Evolutionary conservation across 2,329 filamentous ascomycete genomes (phyloP).

Genomic region (Trichoderma gracile): DNA sequence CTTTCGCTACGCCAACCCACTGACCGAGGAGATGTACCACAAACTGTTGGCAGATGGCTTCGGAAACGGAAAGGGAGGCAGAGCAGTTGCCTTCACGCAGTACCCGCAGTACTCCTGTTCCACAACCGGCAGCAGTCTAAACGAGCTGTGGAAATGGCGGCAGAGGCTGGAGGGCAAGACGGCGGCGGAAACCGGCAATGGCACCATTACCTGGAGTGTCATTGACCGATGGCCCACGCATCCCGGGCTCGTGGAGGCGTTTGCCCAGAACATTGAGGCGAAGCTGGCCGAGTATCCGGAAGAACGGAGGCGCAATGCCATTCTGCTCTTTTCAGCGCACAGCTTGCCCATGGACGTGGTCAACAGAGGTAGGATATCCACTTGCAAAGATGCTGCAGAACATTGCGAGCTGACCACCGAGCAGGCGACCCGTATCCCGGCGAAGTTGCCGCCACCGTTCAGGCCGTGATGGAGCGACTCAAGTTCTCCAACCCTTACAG

Average conservation of each 20-base stretch:
- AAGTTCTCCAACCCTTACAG: slow-evolving; percentile 88
- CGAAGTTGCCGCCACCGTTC: slow-evolving; percentile 92
- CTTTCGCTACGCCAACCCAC: slow-evolving; percentile 88
- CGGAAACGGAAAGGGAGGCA: slow-evolving; percentile 82
- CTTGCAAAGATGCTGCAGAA: slow-evolving; percentile 35
- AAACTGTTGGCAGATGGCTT: slow-evolving; percentile 85
- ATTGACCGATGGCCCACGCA: slow-evolving; percentile 98
- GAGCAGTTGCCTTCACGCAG: slow-evolving; percentile 95
- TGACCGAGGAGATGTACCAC: slow-evolving; percentile 93
- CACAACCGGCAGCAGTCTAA: slow-evolving; percentile 92
- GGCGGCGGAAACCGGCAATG: slow-evolving; percentile 54
- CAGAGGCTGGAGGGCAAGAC: slow-evolving; percentile 80
- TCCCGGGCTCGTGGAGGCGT: slow-evolving; percentile 82
- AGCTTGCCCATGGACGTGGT: slow-evolving; percentile 97
- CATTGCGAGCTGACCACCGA: not conserved
- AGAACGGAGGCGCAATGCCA: slow-evolving; percentile 75
- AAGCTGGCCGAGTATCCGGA: slow-evolving; percentile 81
- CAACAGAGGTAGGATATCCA: slow-evolving; percentile 66
- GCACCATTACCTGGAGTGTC: slow-evolving; percentile 90
- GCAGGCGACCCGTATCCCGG: slow-evolving; percentile 88
- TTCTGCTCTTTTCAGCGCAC: slow-evolving; percentile 92
- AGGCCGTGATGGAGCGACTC: slow-evolving; percentile 92
- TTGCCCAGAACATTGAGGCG: slow-evolving; percentile 87
- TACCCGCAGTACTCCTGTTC: slow-evolving; percentile 99
- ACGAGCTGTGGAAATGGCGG: slow-evolving; percentile 97